Conservation (phyloP, 805 yeast genomes). For the Metschnikowia dekortorum region DNA sequence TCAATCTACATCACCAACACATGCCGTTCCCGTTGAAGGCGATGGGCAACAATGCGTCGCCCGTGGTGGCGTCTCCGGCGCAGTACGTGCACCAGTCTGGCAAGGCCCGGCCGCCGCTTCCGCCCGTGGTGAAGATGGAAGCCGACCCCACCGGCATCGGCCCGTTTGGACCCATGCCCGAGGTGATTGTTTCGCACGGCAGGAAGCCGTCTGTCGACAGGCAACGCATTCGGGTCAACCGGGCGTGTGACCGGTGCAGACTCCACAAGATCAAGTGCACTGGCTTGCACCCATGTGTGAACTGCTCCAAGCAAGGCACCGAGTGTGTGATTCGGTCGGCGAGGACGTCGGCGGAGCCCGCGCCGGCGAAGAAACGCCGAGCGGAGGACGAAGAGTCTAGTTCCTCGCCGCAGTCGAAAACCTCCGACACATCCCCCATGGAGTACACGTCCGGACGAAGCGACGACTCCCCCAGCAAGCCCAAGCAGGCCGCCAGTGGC, state of each 20-base stretch:
- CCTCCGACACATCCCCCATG: not conserved
- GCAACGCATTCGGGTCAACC: slow-evolving; percentile 39
- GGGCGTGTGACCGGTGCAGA: slow-evolving; percentile 56
- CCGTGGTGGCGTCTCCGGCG: not conserved
- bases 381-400: not conserved
- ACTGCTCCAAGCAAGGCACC: slow-evolving; percentile 38
- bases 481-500: not conserved
- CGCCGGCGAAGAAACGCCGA: not conserved
- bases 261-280: slow-evolving; percentile 55
- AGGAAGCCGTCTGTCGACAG: not conserved
- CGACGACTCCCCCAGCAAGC: not conserved
- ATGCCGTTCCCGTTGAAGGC: not conserved
- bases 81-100: not conserved
- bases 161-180: not conserved
- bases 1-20: not conserved
- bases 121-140: not conserved
- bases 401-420: not conserved
- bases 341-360: not conserved
- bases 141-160: not conserved
- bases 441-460: not conserved
- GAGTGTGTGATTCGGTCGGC: slow-evolving; percentile 26
- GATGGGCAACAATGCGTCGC: not conserved
- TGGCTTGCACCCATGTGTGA: slow-evolving; percentile 47
- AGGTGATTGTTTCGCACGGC: not conserved
- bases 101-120: not conserved